A percentile compares a stretch with the other conserved stretches of the same genome.
phyloP scores from a whole-genome alignment of 441 rosid genomes.

The Macaranga tanarius region DNA sequence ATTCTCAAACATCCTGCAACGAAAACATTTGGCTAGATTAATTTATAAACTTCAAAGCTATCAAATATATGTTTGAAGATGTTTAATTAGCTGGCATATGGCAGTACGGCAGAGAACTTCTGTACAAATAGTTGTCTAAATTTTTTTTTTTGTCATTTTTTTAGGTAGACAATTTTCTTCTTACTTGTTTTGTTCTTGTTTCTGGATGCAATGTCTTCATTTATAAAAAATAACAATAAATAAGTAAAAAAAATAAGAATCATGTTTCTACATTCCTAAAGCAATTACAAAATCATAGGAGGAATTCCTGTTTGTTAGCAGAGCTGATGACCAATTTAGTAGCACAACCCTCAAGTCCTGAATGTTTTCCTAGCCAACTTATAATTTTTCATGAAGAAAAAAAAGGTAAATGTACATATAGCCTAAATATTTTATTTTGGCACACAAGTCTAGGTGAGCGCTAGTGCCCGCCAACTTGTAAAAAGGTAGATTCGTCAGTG shows the following conservation, averaged over 20 bases:
- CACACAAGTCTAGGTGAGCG: too few relatives aligned
- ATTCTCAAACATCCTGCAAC: slow-evolving; percentile 96
- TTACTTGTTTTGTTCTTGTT: not conserved
- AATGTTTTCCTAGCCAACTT: not conserved
- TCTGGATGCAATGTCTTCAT: not conserved
- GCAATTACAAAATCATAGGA: not conserved
- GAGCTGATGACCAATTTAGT: too few relatives aligned
- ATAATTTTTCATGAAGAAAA: not conserved
- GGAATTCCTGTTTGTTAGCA: not conserved
- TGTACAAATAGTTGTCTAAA: not conserved
- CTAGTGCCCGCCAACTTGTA: too few relatives aligned
- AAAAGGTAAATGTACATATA: not conserved
- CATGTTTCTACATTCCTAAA: not conserved
- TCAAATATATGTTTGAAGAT: not conserved
- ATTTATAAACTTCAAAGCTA: not conserved
- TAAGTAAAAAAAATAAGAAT: too few relatives aligned
- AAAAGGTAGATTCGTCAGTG: too few relatives aligned
- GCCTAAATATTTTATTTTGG: too few relatives aligned
- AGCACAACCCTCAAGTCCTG: not conserved
- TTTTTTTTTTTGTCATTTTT: not conserved
- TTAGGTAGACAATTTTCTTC: not conserved
- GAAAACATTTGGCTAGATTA: slow-evolving; percentile 17
- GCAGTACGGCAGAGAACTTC: not conserved
- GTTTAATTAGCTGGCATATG: not conserved
- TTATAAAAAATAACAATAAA: not conserved